Conservation (phyloP, 163 green algal genomes). For the Trebouxia gelatinosa region DNA sequence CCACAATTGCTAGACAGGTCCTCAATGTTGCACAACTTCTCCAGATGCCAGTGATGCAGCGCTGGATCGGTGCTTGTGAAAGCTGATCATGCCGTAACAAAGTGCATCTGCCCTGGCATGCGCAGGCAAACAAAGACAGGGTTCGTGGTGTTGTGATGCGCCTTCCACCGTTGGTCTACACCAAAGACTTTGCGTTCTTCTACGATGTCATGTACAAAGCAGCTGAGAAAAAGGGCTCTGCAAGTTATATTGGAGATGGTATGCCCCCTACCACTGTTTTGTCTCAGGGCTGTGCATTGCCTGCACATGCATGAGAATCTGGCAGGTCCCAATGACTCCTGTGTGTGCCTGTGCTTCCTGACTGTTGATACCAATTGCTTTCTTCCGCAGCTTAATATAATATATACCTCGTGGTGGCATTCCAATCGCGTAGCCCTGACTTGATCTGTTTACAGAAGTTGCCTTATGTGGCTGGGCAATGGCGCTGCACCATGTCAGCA, state of each 20-base stretch:
- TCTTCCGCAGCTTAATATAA: too few species aligned
- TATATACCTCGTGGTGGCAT: neutral
- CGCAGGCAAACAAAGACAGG: neutral
- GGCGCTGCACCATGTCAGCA: neutral
- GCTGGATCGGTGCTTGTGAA: neutral
- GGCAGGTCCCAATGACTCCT: too few species aligned
- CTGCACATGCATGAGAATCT: too few species aligned
- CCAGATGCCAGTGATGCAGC: neutral
- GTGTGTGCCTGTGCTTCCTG: neutral
- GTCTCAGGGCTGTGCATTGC: neutral
- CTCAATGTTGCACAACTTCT: neutral
- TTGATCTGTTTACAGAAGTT: neutral
- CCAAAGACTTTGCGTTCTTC: neutral
- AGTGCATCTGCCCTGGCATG: too few species aligned
- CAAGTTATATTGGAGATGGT: neutral
- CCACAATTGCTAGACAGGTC: neutral
- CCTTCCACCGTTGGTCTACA: neutral
- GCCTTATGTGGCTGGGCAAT: neutral
- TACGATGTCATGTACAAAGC: neutral
- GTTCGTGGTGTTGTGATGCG: neutral
- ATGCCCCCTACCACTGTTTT: neutral
- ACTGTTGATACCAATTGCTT: too few species aligned
- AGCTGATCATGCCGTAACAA: too few species aligned
- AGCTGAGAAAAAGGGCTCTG: neutral
- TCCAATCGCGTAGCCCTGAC: neutral